Evolutionary conservation across 108 stramenopile species (phyloP).

Genomic region (Nitzschia inconspicua): DNA sequence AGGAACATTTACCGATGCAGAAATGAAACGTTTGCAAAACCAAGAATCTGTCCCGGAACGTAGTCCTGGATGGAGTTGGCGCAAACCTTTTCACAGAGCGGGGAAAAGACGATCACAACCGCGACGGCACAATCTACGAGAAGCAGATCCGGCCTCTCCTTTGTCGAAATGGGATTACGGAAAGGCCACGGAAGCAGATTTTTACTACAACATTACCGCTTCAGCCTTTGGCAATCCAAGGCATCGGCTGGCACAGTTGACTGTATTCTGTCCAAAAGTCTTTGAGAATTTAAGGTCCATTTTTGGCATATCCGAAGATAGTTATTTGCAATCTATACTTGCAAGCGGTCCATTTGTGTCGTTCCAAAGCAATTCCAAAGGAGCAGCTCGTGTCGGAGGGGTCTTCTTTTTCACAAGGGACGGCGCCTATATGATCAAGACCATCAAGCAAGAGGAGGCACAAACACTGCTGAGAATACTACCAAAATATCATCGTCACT

Average conservation of each 20-base stretch:
- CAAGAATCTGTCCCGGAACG: no score
- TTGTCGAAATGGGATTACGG: constrained; percentile 10
- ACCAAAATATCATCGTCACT: constrained; percentile 71
- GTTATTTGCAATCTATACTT: constrained; percentile 52
- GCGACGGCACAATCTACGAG: no score
- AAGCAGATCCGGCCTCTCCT: no score
- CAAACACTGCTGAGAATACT: constrained; percentile 67
- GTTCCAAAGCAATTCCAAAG: constrained; percentile 87
- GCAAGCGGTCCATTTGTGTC: constrained; percentile 67
- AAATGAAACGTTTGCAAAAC: no score
- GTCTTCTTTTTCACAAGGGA: constrained; percentile 86
- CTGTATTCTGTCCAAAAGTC: constrained; percentile 49
- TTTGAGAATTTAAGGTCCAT: constrained; percentile 62
- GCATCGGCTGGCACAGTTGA: constrained; percentile 28
- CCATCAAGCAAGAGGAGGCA: constrained; percentile 73
- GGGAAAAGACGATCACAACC: no score
- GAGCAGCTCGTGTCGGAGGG: constrained; percentile 71
- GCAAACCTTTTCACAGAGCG: no score
- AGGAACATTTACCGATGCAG: no score
- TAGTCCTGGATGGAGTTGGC: no score
- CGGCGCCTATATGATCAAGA: constrained; percentile 89
- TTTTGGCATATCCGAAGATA: constrained; percentile 61
- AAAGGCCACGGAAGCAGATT: constrained; percentile 10
- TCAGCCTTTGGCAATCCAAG: background rate
- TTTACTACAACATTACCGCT: background rate